These are phyloP conservation scores for Polychaeton citri DNA, from an alignment of 2,329 filamentous ascomycete genomes.

Conservation along the genomic window DNA sequence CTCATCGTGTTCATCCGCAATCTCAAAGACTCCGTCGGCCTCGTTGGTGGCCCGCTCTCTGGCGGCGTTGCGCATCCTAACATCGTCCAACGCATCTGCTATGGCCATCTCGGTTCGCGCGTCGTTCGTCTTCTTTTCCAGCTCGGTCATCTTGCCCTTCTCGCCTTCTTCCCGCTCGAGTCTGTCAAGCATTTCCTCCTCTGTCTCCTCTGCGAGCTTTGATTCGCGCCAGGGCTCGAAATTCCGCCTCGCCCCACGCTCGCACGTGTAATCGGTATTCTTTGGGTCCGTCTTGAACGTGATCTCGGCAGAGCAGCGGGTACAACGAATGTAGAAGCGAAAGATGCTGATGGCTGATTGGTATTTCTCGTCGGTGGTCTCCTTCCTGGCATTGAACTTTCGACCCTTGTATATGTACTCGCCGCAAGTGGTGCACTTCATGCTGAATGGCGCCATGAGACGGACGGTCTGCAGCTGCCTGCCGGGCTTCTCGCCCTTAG, in stretches of 20 bases:
- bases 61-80: conserved; percentile 78
- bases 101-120: conserved; percentile 93
- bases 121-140: conserved; percentile 87
- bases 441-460: conserved; percentile 77
- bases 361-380: conserved; percentile 84
- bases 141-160: conserved; percentile 82
- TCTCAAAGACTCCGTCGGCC: conserved; percentile 42
- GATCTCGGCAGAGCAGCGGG: conserved; percentile 72
- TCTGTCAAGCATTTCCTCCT: conserved; percentile 74
- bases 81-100: conserved; percentile 90
- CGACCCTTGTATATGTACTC: conserved; percentile 87
- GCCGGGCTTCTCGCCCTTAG: conserved; percentile 49
- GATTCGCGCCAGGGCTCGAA: conserved; percentile 79
- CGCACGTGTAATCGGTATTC: conserved; percentile 76
- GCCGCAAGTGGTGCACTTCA: conserved; percentile 57
- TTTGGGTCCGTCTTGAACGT: conserved; percentile 92
- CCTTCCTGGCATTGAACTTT: conserved; percentile 92
- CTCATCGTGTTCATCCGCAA: conserved; percentile 41
- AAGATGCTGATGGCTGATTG: conserved; percentile 67
- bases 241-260: conserved; percentile 78
- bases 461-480: conserved; percentile 77
- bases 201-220: conserved; percentile 58
- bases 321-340: conserved; percentile 74
- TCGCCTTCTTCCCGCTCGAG: conserved; percentile 70
- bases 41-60: conserved; percentile 59